Evolutionary conservation across 2,329 filamentous ascomycete species (phyloP).

Genomic region (Paraconiothyrium brasiliense): DNA sequence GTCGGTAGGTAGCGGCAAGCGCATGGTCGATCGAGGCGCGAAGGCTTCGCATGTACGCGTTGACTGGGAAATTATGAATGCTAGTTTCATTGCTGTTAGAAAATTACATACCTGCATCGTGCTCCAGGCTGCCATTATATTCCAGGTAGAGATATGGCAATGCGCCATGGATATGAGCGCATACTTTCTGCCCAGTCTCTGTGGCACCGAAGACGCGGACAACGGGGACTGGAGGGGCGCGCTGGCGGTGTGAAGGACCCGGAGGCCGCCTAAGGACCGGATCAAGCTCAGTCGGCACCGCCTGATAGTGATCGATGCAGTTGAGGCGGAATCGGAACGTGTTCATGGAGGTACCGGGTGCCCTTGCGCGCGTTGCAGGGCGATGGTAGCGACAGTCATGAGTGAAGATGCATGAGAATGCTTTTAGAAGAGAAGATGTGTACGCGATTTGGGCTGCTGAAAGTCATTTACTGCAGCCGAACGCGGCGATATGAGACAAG

Average conservation of each 20-base stretch:
- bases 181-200: slow-evolving; percentile 94
- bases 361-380: not conserved
- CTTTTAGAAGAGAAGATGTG: not conserved
- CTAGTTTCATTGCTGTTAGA: not conserved
- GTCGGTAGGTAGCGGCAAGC: slow-evolving; percentile 83
- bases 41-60: slow-evolving; percentile 77
- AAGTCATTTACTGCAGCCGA: not conserved
- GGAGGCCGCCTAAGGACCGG: slow-evolving; percentile 76
- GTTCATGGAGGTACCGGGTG: slow-evolving; percentile 63
- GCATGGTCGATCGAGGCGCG: slow-evolving; percentile 92
- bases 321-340: slow-evolving; percentile 91
- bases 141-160: slow-evolving; percentile 96
- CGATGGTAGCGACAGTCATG: not conserved
- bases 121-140: slow-evolving; percentile 75
- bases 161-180: slow-evolving; percentile 92
- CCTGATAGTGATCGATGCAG: slow-evolving; percentile 95
- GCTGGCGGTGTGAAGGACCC: slow-evolving; percentile 64
- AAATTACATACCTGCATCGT: slow-evolving; percentile 69
- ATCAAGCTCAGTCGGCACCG: slow-evolving; percentile 79
- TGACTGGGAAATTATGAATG: slow-evolving; percentile 62
- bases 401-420: not conserved
- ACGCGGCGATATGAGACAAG: not conserved
- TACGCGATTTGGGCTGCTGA: not conserved
- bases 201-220: slow-evolving; percentile 92
- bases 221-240: slow-evolving; percentile 80